Percentiles rank a stretch among this genome's conserved stretches.
phyloP scores from a whole-genome alignment of 2,329 filamentous ascomycete species.

The Fusarium sp. region DNA sequence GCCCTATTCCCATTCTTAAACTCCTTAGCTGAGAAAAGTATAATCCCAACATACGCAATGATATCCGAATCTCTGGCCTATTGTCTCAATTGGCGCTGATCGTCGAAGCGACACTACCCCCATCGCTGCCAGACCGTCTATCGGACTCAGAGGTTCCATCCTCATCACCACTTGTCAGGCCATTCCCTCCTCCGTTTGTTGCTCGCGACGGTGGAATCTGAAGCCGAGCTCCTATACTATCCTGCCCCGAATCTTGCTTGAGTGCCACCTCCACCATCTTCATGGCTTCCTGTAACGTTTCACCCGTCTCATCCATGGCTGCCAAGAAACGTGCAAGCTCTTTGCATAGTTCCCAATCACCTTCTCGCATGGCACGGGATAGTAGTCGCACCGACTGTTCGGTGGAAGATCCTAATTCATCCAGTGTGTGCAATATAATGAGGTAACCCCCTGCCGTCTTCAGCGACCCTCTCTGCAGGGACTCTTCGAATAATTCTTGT shows the following conservation, averaged over 20 bases:
- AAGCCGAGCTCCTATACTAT: constrained; percentile 50
- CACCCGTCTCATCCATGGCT: constrained; percentile 88
- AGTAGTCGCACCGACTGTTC: constrained; percentile 86
- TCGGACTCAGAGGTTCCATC: constrained; percentile 55
- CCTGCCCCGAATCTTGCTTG: constrained; percentile 50
- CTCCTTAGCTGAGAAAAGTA: constrained; percentile 22
- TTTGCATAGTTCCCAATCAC: constrained; percentile 95
- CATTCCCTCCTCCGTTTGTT: constrained; percentile 51
- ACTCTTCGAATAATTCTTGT: constrained; percentile 93
- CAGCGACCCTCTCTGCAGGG: constrained; percentile 83
- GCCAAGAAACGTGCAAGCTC: constrained; percentile 96
- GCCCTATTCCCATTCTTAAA: constrained; percentile 29
- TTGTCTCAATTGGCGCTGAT: constrained; percentile 47
- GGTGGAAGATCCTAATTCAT: constrained; percentile 76
- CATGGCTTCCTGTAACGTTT: constrained; percentile 80
- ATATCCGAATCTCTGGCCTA: constrained; percentile 11
- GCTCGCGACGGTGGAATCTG: constrained; percentile 51
- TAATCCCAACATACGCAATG: constrained; percentile 13
- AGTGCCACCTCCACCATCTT: constrained; percentile 66
- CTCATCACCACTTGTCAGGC: constrained; percentile 51
- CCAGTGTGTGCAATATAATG: constrained; percentile 89
- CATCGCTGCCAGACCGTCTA: constrained; percentile 54
- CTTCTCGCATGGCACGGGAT: constrained; percentile 82
- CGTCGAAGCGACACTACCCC: constrained; percentile 55
- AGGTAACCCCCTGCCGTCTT: constrained; percentile 98